These are phyloP conservation scores for Fusarium lyarnte DNA, from an alignment of 2,329 filamentous ascomycete species.

Conservation along the genomic window DNA sequence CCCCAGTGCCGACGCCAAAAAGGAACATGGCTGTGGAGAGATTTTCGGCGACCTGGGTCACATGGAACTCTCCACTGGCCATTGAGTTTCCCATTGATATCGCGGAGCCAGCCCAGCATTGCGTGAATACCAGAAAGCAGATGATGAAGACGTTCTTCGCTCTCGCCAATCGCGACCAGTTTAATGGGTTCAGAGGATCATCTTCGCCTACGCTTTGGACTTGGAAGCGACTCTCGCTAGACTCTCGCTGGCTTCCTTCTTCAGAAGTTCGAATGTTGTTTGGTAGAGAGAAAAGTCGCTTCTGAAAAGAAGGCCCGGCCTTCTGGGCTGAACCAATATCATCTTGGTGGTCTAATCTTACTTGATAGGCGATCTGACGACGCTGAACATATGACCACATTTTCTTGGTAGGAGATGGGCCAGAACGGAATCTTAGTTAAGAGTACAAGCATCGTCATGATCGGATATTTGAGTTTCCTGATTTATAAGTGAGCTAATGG, in stretches of 20 bases:
- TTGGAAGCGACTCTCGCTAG: background rate
- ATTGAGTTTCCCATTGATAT: constrained; percentile 58
- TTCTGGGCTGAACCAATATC: background rate
- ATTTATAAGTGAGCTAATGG: background rate
- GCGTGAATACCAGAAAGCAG: constrained; percentile 51
- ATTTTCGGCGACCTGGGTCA: constrained; percentile 60
- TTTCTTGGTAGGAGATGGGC: background rate
- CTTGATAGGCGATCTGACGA: background rate
- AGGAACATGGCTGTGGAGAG: constrained; percentile 53
- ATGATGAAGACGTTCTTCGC: constrained; percentile 47
- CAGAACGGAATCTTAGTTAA: too few species aligned
- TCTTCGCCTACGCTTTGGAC: constrained; percentile 5
- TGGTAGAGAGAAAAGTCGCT: background rate
- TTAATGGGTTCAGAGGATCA: constrained; percentile 54
- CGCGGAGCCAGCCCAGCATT: constrained; percentile 59
- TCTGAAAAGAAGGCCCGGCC: too few species aligned
- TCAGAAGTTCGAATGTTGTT: background rate
- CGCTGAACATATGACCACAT: background rate
- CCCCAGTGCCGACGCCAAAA: constrained; percentile 49
- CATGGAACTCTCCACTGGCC: constrained; percentile 55
- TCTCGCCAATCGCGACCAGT: constrained; percentile 46
- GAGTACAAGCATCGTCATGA: background rate
- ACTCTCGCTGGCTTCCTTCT: background rate
- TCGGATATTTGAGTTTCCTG: too few species aligned
- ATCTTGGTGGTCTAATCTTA: background rate